A percentile compares a stretch with the other conserved stretches of the same genome.
These are phyloP conservation scores for Botrytis byssoidea DNA, from an alignment of 2,329 filamentous ascomycete genomes.

Conservation along the genomic window DNA sequence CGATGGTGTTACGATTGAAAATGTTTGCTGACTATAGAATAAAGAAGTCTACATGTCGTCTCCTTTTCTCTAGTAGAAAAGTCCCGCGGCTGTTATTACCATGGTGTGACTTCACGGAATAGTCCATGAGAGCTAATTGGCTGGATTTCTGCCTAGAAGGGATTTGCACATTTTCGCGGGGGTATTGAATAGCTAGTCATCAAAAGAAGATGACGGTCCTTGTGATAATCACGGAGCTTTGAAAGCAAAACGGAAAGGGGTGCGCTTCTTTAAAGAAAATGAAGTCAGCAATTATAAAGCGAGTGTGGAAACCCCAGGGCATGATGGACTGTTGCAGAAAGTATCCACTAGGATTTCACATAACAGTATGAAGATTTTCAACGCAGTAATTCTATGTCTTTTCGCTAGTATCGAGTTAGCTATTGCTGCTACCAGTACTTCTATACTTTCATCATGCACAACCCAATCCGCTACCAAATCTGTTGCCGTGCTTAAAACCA, in stretches of 20 bases:
- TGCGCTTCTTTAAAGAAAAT: neutral
- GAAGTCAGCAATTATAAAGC: neutral
- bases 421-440: neutral
- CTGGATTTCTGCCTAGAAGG: neutral
- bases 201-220: neutral
- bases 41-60: neutral
- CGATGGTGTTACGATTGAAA: neutral
- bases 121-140: neutral
- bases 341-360: neutral
- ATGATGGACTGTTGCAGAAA: neutral
- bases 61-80: neutral
- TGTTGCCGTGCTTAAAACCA: neutral
- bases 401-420: neutral
- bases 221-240: neutral
- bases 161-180: neutral
- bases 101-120: neutral
- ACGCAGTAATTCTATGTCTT: neutral
- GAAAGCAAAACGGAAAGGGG: neutral
- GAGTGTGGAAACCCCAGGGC: neutral
- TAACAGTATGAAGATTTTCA: neutral
- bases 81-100: neutral
- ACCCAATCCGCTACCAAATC: neutral
- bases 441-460: neutral
- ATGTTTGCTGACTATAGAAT: neutral
- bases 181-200: neutral